Conservation (phyloP, 495 filamentous ascomycete genomes). For the Hyaloscypha variabilis region DNA sequence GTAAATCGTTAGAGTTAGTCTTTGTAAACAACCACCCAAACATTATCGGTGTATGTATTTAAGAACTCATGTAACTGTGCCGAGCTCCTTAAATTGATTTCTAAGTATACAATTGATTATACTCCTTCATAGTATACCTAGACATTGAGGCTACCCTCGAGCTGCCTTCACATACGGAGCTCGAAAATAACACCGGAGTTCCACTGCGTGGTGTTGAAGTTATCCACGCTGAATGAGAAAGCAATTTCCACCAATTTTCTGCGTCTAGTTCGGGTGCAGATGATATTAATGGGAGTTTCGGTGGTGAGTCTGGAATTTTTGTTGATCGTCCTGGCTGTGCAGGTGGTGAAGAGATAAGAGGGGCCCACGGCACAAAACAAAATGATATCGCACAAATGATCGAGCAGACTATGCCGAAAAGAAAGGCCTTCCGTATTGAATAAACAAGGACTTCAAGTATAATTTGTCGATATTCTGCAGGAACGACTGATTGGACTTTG, state of each 20-base stretch:
- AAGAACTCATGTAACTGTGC: no score
- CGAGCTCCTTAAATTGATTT: no score
- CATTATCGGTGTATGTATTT: no score
- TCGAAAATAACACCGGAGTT: no score
- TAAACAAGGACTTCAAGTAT: neutral
- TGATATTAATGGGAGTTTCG: neutral
- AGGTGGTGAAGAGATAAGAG: neutral
- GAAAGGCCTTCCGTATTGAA: neutral
- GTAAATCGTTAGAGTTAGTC: no score
- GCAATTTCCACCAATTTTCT: neutral
- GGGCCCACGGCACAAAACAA: constrained; percentile 1
- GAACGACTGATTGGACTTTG: neutral
- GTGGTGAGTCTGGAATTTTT: neutral
- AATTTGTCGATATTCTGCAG: neutral
- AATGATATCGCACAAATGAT: neutral
- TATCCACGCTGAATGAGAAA: neutral
- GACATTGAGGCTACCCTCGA: no score
- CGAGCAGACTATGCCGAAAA: constrained; percentile 3
- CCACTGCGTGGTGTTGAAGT: neutral
- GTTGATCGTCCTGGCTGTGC: neutral
- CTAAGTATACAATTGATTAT: no score
- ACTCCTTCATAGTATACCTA: no score
- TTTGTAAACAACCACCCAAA: no score
- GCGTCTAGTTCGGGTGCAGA: neutral
- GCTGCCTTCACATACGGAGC: no score